These are phyloP conservation scores for Kurtzmaniella quercitrusa DNA, from an alignment of 1,139 yeast genomes.

Conservation along the genomic window DNA sequence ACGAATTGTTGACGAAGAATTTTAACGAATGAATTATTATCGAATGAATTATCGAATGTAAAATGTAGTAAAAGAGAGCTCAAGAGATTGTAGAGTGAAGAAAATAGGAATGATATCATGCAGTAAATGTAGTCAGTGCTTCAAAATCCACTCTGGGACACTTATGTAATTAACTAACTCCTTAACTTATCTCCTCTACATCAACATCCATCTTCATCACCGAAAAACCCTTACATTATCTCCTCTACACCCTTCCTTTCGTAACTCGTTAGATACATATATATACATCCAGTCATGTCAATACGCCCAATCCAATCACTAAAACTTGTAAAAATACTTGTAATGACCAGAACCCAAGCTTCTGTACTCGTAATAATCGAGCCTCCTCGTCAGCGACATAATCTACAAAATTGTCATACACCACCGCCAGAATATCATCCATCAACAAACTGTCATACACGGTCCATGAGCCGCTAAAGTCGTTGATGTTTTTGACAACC, in stretches of 20 bases:
- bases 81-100: no score
- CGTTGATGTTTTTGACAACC: constrained; percentile 72
- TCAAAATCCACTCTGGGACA: no score
- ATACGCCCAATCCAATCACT: constrained; percentile 71
- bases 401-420: constrained; percentile 83
- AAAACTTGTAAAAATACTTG: constrained; percentile 80
- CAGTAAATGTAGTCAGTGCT: no score
- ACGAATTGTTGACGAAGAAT: no score
- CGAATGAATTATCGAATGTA: no score
- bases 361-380: constrained; percentile 64
- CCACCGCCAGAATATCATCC: constrained; percentile 89
- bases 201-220: no score
- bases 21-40: no score
- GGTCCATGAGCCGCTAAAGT: constrained; percentile 96
- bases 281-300: constrained; percentile 15
- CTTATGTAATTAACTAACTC: no score
- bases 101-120: no score
- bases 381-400: constrained; percentile 87
- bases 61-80: no score
- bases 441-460: constrained; percentile 83
- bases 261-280: not conserved
- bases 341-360: constrained; percentile 91
- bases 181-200: no score
- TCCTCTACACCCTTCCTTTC: not conserved
- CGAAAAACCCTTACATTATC: no score